phyloP scores from a whole-genome alignment of 179 eudicot genomes.

The Dionaea muscipula region DNA sequence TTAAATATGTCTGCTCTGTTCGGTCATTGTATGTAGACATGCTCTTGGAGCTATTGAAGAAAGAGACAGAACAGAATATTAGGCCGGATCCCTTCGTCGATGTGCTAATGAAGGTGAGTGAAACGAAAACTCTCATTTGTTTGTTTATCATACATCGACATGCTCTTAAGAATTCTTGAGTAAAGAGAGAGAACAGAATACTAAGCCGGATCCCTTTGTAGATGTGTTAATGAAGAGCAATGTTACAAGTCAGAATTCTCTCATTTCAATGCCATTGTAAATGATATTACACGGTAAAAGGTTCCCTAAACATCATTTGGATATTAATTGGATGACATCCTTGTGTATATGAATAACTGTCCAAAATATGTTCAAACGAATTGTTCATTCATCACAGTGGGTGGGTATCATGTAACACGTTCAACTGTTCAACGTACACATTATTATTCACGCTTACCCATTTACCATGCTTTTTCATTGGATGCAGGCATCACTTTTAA shows the following conservation, averaged over 20 bases:
- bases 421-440: no score
- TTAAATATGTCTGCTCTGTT: no score
- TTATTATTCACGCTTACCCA: no score
- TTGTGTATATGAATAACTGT: no score
- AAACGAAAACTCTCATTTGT: not conserved
- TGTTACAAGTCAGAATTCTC: not conserved
- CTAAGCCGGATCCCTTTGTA: constrained; percentile 22
- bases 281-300: no score
- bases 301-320: no score
- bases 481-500: constrained; percentile 15
- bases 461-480: not conserved
- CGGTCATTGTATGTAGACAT: constrained; percentile 14
- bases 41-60: constrained; percentile 42
- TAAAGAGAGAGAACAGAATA: constrained; percentile 38
- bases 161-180: constrained; percentile 43
- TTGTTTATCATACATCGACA: constrained; percentile 9
- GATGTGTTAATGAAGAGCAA: constrained; percentile 20
- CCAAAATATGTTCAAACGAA: no score
- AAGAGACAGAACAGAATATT: constrained; percentile 36
- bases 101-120: constrained; percentile 17
- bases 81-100: constrained; percentile 24
- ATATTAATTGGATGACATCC: no score
- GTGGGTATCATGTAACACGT: no score
- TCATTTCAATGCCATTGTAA: no score
- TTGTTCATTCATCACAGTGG: no score